These are phyloP conservation scores for Fraxinus quadrangulata DNA, from an alignment of 257 asterid genomes.

Conservation along the genomic window DNA sequence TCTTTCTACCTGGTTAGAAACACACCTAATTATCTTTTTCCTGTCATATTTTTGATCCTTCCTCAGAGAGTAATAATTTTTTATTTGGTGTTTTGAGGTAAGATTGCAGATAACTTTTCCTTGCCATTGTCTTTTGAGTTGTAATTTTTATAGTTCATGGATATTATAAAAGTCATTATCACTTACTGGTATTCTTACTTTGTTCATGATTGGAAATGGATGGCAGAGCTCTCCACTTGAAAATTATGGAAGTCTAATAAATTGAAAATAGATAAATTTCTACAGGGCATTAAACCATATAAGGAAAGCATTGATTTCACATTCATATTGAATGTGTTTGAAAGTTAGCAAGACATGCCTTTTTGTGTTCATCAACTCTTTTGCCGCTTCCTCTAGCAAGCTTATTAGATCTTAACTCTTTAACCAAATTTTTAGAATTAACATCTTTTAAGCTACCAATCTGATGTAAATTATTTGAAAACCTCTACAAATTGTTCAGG, in stretches of 20 bases:
- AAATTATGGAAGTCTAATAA: constrained; percentile 6
- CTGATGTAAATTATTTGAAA: not conserved
- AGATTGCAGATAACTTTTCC: not conserved
- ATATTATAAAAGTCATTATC: not conserved
- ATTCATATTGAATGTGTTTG: not conserved
- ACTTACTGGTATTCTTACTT: not conserved
- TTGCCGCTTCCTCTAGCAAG: not conserved
- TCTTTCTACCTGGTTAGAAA: constrained; percentile 15
- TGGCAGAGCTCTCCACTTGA: not conserved
- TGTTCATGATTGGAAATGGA: not conserved
- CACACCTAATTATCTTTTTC: not conserved
- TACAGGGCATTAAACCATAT: not conserved
- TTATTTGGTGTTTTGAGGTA: constrained; percentile 13
- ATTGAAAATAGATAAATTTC: constrained; percentile 5
- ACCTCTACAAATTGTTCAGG: not conserved
- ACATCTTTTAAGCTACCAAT: not conserved
- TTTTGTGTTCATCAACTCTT: not conserved
- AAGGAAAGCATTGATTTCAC: not conserved
- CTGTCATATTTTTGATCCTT: not conserved
- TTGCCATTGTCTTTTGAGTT: not conserved
- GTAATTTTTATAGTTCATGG: constrained; percentile 6
- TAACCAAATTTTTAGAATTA: not conserved
- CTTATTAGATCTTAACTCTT: not conserved
- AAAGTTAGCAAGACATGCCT: not conserved
- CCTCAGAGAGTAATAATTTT: not conserved